Percentiles rank a stretch among this genome's conserved stretches.
Evolutionary conservation across 352 stramenopile species (phyloP).

Genomic region (Phytophthora cajani): DNA sequence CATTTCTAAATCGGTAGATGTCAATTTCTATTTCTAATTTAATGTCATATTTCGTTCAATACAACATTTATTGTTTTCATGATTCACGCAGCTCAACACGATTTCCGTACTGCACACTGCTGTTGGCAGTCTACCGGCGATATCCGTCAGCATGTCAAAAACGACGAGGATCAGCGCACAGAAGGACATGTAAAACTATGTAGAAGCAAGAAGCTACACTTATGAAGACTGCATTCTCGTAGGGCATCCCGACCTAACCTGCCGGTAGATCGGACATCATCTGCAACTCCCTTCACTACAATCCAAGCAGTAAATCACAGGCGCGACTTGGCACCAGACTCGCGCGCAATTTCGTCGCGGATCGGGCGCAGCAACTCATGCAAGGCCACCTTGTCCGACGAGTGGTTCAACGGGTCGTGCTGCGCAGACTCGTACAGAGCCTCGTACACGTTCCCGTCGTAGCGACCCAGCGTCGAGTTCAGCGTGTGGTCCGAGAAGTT

Average conservation of each 20-base stretch:
- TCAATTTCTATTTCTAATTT: no score
- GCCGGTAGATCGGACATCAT: background rate
- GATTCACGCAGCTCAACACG: no score
- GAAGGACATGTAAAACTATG: no score
- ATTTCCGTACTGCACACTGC: no score
- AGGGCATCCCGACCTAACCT: background rate
- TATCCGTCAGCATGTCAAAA: no score
- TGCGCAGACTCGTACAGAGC: conserved; percentile 66
- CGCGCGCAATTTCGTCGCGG: conserved; percentile 48
- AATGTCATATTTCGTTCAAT: no score
- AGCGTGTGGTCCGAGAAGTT: conserved; percentile 79
- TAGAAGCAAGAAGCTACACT: no score
- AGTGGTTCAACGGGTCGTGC: conserved; percentile 68
- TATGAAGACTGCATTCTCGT: no score
- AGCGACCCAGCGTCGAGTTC: conserved; percentile 79
- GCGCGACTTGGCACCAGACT: conserved; percentile 29
- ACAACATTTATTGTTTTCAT: no score
- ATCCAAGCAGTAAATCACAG: conserved; percentile 27
- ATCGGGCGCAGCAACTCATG: conserved; percentile 70
- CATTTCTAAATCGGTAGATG: no score
- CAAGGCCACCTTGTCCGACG: conserved; percentile 68
- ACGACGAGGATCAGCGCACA: no score
- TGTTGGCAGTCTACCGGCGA: no score
- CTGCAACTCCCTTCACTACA: background rate
- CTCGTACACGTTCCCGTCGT: conserved; percentile 80